phyloP scores from a whole-genome alignment of 768 basidiomycete species.

The Kwoniella newhampshirensis region DNA sequence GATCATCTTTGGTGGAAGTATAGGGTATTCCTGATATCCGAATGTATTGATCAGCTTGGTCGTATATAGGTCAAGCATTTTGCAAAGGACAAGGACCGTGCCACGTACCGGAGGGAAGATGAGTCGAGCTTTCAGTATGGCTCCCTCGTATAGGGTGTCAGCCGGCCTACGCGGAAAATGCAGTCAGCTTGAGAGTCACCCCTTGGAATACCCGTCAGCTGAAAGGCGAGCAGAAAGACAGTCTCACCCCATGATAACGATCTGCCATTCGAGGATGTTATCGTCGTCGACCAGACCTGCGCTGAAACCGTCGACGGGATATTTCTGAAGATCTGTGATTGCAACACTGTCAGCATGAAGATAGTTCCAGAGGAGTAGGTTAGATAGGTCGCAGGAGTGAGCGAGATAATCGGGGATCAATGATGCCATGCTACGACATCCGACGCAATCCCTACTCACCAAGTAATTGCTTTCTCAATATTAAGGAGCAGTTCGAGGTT shows the following conservation, averaged over 20 bases:
- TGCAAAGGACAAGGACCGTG: neutral
- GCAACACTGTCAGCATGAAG: too few relatives aligned
- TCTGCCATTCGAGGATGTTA: conserved; percentile 95
- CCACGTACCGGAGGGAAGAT: conserved; percentile 67
- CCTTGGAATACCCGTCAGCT: neutral
- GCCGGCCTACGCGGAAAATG: conserved; percentile 63
- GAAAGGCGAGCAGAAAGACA: neutral
- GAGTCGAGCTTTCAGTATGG: conserved; percentile 87
- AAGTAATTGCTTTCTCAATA: conserved; percentile 47
- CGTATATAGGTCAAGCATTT: too few relatives aligned
- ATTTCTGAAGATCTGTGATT: conserved; percentile 87
- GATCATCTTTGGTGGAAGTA: conserved; percentile 86
- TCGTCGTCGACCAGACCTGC: conserved; percentile 95
- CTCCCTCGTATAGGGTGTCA: conserved; percentile 95
- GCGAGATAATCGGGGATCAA: neutral
- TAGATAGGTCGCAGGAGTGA: too few relatives aligned
- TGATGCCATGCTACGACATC: neutral
- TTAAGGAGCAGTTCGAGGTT: conserved; percentile 35
- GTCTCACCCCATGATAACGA: conserved; percentile 83
- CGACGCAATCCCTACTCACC: conserved; percentile 32
- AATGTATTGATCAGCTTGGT: conserved; percentile 5
- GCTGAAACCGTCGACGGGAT: conserved; percentile 93
- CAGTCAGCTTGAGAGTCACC: too few relatives aligned
- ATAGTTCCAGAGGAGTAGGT: too few relatives aligned
- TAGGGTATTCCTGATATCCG: conserved; percentile 77